Base-by-base conservation (phyloP, 73 alveolate species). In the Paramecium sexaurelia region DNA sequence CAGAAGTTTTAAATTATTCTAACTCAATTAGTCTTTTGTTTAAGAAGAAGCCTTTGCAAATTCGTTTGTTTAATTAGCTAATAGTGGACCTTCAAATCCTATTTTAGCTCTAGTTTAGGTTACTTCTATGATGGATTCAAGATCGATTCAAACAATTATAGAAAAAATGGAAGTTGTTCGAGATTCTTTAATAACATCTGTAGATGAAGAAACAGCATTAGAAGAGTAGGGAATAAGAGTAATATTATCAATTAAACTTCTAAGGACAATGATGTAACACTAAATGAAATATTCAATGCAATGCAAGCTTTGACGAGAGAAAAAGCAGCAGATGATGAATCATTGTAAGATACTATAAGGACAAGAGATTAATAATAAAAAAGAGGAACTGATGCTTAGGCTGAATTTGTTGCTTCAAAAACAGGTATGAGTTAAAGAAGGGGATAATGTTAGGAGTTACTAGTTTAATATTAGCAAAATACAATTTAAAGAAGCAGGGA, bases 121-220 rank as follows among this genome's bases (percentile, higher is more conserved):
- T 26, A 22, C 75, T 26, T 20, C 47, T 0, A 78, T 78, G 90
- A 39, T 78, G 71, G 90, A 78, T 41, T 20, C 90, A 4, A 37
- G 75, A 7, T 78, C 90, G n/a, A 24, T 78, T 2, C 29, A 78
- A 78, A 78, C 90, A 0, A 78, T 78, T 6, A 78, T 78, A 7
- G 90, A 78, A 39, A 78, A 78, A 78, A 78, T 78, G 90, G 90
- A 78, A 78, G 55, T 78, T 8, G 90, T 78, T 8, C 17, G 90
- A 78, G 90, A 78, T 40, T 40, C 75, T 22, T 43, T 78, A 78
- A 45, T 43, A 7, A 45, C 61, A 10, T 78, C 90, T 5, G 90
- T 78, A n/a, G 90, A 78, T 17, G 90, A 78, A 24, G 90, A 78
- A 13, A 78, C 43, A 41, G 73, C 73, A 3, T 43, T 78, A 19